A percentile compares a stretch with the other conserved stretches of the same genome.
Conservation (phyloP, 805 yeast species). For the Diddensiella transvaalensis region DNA sequence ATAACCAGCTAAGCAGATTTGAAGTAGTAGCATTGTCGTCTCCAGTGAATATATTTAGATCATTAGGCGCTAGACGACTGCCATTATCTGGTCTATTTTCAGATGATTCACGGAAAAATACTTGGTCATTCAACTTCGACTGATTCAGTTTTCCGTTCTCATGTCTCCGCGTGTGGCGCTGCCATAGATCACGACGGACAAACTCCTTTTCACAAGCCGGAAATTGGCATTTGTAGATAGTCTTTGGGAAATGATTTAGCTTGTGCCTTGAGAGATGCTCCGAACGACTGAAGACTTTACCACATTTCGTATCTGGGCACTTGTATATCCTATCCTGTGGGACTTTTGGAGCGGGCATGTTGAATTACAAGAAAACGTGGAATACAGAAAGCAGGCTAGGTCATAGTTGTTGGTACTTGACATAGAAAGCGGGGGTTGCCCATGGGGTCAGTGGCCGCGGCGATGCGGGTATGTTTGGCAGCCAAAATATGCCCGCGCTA, state of each 20-base stretch:
- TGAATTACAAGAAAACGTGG: too few species aligned
- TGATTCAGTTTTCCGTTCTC: conserved; percentile 4
- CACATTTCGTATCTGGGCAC: neutral
- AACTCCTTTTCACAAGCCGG: conserved; percentile 33
- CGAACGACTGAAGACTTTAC: neutral
- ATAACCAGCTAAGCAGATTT: neutral
- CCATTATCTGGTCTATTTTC: neutral
- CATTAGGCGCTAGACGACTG: neutral
- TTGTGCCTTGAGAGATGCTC: conserved; percentile 1
- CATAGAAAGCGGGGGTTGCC: too few species aligned
- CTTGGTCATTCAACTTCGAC: neutral
- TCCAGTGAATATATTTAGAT: neutral
- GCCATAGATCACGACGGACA: conserved; percentile 33
- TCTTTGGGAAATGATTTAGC: conserved; percentile 2
- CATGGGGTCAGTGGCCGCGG: too few species aligned
- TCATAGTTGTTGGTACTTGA: too few species aligned
- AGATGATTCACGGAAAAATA: neutral
- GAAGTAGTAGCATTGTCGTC: conserved; percentile 1
- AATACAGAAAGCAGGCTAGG: too few species aligned
- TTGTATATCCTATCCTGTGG: neutral
- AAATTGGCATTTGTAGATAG: conserved; percentile 33
- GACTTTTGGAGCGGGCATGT: neutral
- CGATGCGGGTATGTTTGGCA: too few species aligned
- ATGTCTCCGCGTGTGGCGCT: conserved; percentile 31
- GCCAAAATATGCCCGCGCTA: too few species aligned